phyloP scores from a whole-genome alignment of 2,329 filamentous ascomycete genomes.

The Colletotrichum magnum region DNA sequence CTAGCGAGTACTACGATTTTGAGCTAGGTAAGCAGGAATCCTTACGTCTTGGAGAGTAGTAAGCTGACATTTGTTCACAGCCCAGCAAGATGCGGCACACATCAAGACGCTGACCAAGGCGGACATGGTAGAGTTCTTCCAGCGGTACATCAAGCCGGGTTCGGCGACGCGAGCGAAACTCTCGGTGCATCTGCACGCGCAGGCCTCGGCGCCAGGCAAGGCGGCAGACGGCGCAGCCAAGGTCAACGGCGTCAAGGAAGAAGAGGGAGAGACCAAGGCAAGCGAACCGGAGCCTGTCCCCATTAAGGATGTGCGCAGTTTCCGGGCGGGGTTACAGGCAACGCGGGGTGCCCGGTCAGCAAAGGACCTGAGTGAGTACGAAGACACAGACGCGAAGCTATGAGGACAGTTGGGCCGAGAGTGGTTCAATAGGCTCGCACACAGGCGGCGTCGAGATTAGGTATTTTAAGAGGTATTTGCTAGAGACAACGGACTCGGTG shows the following conservation, averaged over 20 bases:
- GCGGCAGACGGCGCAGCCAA: constrained; percentile 60
- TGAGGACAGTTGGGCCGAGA: constrained; percentile 54
- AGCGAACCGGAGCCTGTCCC: constrained; percentile 61
- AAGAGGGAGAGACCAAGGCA: constrained; percentile 51
- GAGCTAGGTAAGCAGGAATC: constrained; percentile 74
- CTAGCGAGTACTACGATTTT: constrained; percentile 91
- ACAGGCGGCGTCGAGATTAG: constrained; percentile 28
- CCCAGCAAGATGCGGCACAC: constrained; percentile 81
- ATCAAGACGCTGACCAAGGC: constrained; percentile 82
- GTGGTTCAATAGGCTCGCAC: constrained; percentile 11
- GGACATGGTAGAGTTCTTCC: constrained; percentile 86
- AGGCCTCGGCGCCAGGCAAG: constrained; percentile 65
- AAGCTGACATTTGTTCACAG: constrained; percentile 56
- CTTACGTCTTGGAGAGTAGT: neutral
- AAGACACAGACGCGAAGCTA: constrained; percentile 87
- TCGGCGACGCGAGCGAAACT: constrained; percentile 85
- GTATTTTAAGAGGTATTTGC: constrained; percentile 29
- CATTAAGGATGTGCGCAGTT: constrained; percentile 84
- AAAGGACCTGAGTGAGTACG: constrained; percentile 84
- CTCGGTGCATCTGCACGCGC: constrained; percentile 86
- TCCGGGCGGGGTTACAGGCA: constrained; percentile 81
- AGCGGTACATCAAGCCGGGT: constrained; percentile 79
- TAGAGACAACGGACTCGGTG: constrained; percentile 34
- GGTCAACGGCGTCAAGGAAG: constrained; percentile 48
- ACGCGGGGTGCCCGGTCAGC: constrained; percentile 81